Evolutionary conservation across 768 basidiomycete genomes (phyloP).

Genomic region (Suillus variegatus): DNA sequence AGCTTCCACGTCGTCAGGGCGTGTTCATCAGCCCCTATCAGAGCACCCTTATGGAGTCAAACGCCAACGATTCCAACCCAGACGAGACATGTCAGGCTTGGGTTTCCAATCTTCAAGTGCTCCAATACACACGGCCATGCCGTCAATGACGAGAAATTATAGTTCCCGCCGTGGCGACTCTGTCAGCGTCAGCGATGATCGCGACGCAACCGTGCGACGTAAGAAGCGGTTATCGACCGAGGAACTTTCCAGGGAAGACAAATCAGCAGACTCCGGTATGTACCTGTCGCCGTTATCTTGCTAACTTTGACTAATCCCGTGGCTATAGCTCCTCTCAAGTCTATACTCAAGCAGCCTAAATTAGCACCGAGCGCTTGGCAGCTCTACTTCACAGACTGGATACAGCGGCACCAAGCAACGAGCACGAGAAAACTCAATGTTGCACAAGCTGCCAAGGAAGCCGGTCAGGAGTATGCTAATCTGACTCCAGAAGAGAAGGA

Average conservation of each 20-base stretch:
- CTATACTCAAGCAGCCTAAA: constrained; percentile 83
- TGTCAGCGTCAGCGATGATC: constrained; percentile 58
- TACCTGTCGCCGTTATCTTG: constrained; percentile 32
- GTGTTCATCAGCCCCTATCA: constrained; percentile 48
- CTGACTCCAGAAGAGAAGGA: constrained; percentile 82
- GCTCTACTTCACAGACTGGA: constrained; percentile 94
- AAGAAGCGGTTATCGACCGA: constrained; percentile 49
- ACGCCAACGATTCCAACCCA: constrained; percentile 40
- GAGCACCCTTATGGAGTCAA: constrained; percentile 44
- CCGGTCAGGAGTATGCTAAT: constrained; percentile 85
- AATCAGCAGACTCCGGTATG: constrained; percentile 50
- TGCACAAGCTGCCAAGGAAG: constrained; percentile 93
- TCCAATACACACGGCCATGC: constrained; percentile 51
- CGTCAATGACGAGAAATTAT: constrained; percentile 58
- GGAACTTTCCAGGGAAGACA: constrained; percentile 38
- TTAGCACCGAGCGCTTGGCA: constrained; percentile 96
- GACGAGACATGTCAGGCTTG: constrained; percentile 43
- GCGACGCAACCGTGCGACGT: constrained; percentile 73
- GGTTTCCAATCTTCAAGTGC: constrained; percentile 74
- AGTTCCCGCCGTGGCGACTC: constrained; percentile 65
- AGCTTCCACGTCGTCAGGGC: constrained; percentile 45
- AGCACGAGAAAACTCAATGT: constrained; percentile 89
- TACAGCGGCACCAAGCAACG: constrained; percentile 79
- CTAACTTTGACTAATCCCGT: constrained; percentile 28
- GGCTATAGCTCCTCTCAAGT: constrained; percentile 64